phyloP scores from a whole-genome alignment of 2,329 filamentous ascomycete species.

The Metarhizium humberi region DNA sequence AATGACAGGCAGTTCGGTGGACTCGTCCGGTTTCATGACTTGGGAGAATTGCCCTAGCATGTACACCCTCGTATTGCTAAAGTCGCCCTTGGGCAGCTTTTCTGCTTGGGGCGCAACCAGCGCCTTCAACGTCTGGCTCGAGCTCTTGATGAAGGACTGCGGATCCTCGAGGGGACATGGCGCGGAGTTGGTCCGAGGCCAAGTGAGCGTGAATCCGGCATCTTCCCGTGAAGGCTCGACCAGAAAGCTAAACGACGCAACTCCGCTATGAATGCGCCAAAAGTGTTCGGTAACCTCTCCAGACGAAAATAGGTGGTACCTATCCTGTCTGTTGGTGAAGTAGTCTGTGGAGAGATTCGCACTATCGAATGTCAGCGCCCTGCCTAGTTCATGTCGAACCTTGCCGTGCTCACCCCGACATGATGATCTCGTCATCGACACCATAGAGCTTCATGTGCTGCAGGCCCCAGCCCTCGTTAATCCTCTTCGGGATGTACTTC shows the following conservation, averaged over 20 bases:
- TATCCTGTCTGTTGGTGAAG: constrained; percentile 90
- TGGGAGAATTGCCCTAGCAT: constrained; percentile 83
- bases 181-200: constrained; percentile 66
- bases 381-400: too few relatives aligned
- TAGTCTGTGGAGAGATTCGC: constrained; percentile 91
- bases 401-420: constrained; percentile 59
- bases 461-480: constrained; percentile 96
- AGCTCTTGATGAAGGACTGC: constrained; percentile 56
- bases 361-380: constrained; percentile 17
- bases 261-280: constrained; percentile 62
- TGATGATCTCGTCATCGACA: constrained; percentile 87
- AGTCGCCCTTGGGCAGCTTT: constrained; percentile 9
- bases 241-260: constrained; percentile 73
- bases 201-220: constrained; percentile 54
- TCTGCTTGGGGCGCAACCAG: constrained; percentile 43
- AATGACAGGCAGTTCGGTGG: constrained; percentile 80
- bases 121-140: constrained; percentile 56
- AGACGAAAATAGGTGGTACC: constrained; percentile 86
- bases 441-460: constrained; percentile 99
- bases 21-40: constrained; percentile 66
- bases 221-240: constrained; percentile 53
- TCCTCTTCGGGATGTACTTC: constrained; percentile 71
- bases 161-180: constrained; percentile 67
- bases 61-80: constrained; percentile 65
- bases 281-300: constrained; percentile 77